These are phyloP conservation scores for Colletotrichum gloeosporioides DNA, from an alignment of 2,329 filamentous ascomycete species.

Conservation along the genomic window DNA sequence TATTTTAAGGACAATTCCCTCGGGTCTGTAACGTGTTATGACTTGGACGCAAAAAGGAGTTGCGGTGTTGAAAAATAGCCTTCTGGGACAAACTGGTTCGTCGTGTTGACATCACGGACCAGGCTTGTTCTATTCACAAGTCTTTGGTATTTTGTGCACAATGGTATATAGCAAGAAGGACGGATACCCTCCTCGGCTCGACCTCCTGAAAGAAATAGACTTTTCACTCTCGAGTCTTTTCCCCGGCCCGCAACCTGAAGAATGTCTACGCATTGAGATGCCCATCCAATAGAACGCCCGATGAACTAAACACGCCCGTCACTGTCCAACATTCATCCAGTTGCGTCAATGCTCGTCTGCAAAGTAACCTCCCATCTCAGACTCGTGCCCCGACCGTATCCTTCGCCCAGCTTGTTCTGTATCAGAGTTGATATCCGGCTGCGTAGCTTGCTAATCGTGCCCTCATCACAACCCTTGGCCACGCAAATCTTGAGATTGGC, in stretches of 20 bases:
- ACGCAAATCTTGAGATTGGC: constrained; percentile 87
- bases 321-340: not conserved
- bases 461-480: constrained; percentile 67
- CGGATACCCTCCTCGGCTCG: constrained; percentile 36
- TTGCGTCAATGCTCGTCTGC: constrained; percentile 64
- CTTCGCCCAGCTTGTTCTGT: constrained; percentile 84
- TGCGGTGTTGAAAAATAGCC: constrained; percentile 6
- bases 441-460: constrained; percentile 74
- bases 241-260: not conserved
- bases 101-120: not conserved
- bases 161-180: constrained; percentile 22
- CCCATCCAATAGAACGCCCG: not conserved
- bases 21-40: constrained; percentile 13
- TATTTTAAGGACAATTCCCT: constrained; percentile 43
- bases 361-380: constrained; percentile 93
- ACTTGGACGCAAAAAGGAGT: constrained; percentile 14
- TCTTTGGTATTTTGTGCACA: constrained; percentile 11
- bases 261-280: not conserved
- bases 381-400: constrained; percentile 79
- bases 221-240: not conserved
- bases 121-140: not conserved
- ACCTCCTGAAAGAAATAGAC: not conserved
- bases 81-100: not conserved
- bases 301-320: not conserved
- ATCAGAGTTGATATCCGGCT: constrained; percentile 80